Base-by-base conservation (phyloP, 2,329 filamentous ascomycete genomes). In the Aureobasidium subglaciale region DNA sequence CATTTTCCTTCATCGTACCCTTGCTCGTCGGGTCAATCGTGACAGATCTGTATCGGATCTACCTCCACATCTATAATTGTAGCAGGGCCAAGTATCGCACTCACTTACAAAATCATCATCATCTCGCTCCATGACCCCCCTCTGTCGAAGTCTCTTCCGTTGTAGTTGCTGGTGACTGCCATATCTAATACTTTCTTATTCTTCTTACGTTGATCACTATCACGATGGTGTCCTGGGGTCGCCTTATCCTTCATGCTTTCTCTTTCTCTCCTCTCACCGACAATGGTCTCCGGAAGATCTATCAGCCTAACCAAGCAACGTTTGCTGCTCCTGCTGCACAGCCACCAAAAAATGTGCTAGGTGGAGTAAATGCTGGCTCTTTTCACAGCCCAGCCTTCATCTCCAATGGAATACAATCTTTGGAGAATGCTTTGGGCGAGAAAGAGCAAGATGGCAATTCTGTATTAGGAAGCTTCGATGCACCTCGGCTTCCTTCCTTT, bases 401-500 rank as follows among this genome's bases (percentile, higher is more conserved):
- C 5, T 15, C 40, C 5, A 30, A 55, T 13, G 40, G 42, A 13
- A 43, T 55, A 25, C 42, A 59, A 18, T 29, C 41, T 13, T n/a
- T 46, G 2, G 27, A 53, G 4, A 43, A 50, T 9, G 55, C 54
- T 34, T 41, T 59, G 5, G 37, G 35, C 22, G 43, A 42, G 29
- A 5, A 24, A n/a, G n/a, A 40, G n/a, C 57, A 56, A 49, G 55
- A 59, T 24, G 58, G 56, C 16, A 38, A 58, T 24, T 59, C 58
- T 15, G 10, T 22, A 8, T 57, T 63, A 25, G 63, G 63, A 27
- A 60, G 55, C 10, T 34, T 61, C 27, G 50, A 59, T 13, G 58
- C 55, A 38, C 57, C 59, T 20, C 49, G 27, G 4, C 55, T 63
- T n/a, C 41, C 56, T 15, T 52, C 58, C n/a, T 65, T 59, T 43